These are phyloP conservation scores for Ustilago trichophora DNA, from an alignment of 1,284 basidiomycete species.

Conservation along the genomic window DNA sequence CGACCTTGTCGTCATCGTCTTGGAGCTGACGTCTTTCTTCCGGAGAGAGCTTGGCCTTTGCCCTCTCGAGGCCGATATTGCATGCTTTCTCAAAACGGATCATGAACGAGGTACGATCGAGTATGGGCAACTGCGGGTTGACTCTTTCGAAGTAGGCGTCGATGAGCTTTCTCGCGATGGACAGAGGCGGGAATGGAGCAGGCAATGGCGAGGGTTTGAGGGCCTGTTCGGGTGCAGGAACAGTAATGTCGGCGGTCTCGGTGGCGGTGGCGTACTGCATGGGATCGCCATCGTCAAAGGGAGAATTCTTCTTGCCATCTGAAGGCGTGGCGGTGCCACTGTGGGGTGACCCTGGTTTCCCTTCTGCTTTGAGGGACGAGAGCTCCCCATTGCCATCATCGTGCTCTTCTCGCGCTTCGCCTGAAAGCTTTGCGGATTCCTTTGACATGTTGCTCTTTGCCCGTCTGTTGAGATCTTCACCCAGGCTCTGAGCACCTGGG, in stretches of 20 bases:
- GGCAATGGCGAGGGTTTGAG: conserved; percentile 39
- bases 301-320: conserved; percentile 42
- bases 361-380: conserved; percentile 4
- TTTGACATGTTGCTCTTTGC: conserved; percentile 7
- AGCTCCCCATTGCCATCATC: neutral
- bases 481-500: conserved; percentile 18
- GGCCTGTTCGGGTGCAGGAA: conserved; percentile 42
- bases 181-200: conserved; percentile 42
- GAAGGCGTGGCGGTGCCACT: conserved; percentile 33
- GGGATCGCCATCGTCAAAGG: conserved; percentile 42
- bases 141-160: conserved; percentile 49
- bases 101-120: conserved; percentile 39
- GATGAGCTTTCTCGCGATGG: conserved; percentile 39
- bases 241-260: conserved; percentile 45
- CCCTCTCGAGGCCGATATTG: conserved; percentile 20
- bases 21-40: conserved; percentile 7
- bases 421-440: neutral
- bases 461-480: conserved; percentile 25
- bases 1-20: conserved; percentile 29
- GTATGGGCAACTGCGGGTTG: conserved; percentile 46
- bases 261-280: conserved; percentile 50
- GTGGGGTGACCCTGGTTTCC: conserved; percentile 15
- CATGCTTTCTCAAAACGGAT: conserved; percentile 39
- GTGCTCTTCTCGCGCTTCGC: conserved; percentile 1
- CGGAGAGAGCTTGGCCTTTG: conserved; percentile 17